Percentiles rank a stretch among this genome's conserved stretches.
Conservation (phyloP, 1,284 basidiomycete genomes). For the Amylostereum areolatum region DNA sequence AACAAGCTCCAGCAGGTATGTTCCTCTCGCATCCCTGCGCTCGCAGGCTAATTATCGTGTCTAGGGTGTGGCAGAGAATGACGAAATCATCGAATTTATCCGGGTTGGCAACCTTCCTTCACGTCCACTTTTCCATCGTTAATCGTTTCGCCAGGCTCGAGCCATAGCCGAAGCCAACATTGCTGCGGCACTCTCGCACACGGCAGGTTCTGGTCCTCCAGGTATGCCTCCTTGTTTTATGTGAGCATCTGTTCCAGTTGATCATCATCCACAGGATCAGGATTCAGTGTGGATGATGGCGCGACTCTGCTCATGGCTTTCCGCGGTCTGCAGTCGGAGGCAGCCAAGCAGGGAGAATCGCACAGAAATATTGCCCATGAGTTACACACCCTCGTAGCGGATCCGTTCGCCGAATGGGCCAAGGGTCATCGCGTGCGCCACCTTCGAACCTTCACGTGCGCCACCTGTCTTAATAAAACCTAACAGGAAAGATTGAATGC, state of each 20-base stretch:
- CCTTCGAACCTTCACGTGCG: background rate
- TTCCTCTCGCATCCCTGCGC: constrained; percentile 1
- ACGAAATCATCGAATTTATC: constrained; percentile 78
- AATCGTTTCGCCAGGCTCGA: constrained; percentile 43
- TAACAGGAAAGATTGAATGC: constrained; percentile 54
- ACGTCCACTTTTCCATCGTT: constrained; percentile 6
- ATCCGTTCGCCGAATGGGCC: constrained; percentile 74
- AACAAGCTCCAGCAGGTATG: constrained; percentile 71
- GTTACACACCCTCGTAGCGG: constrained; percentile 58
- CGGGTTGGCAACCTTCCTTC: constrained; percentile 43
- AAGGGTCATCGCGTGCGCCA: constrained; percentile 51
- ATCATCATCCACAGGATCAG: constrained; percentile 34
- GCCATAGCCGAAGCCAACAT: constrained; percentile 58
- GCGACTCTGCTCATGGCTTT: constrained; percentile 74
- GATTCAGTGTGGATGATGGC: constrained; percentile 74
- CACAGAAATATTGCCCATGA: constrained; percentile 66
- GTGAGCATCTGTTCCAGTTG: constrained; percentile 3
- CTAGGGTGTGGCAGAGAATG: constrained; percentile 73
- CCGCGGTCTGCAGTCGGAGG: constrained; percentile 71
- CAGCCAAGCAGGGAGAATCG: constrained; percentile 55
- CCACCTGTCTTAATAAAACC: background rate
- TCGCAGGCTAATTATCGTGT: constrained; percentile 7
- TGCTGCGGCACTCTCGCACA: constrained; percentile 50
- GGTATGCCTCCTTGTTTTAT: constrained; percentile 29
- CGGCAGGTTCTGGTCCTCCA: constrained; percentile 41